Percentiles rank a stretch among this genome's conserved stretches.
Conservation (phyloP, 83 land plant species). For the Larix sibirica region DNA sequence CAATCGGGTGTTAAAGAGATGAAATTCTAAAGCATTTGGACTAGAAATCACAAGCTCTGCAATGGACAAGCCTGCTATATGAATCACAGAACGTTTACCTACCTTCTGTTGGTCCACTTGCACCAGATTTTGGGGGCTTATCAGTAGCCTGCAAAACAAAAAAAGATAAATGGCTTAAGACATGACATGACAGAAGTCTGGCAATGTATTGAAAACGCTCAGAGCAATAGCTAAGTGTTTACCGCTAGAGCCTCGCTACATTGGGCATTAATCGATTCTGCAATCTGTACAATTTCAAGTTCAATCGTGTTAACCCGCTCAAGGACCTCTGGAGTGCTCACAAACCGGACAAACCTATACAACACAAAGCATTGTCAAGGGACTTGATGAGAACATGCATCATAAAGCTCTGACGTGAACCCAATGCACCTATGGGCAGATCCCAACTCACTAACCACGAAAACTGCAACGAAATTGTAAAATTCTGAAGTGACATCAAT, state of each 20-base stretch:
- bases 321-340: conserved; percentile 69
- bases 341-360: conserved; percentile 58
- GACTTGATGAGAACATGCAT: background rate
- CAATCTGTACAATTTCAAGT: conserved; percentile 54
- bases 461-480: background rate
- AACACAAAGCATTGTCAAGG: conserved; percentile 6
- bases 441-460: background rate
- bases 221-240: background rate
- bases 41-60: background rate
- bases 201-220: background rate
- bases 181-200: background rate
- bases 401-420: background rate
- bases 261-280: conserved; percentile 27
- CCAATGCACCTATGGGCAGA: background rate
- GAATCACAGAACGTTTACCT: background rate
- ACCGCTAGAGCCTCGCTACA: background rate
- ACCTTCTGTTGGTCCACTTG: conserved; percentile 14
- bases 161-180: background rate
- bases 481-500: too few species aligned
- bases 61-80: background rate
- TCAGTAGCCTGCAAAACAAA: conserved; percentile 6
- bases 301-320: conserved; percentile 61
- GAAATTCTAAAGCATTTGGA: background rate
- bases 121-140: background rate
- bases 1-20: background rate